Evolutionary conservation across 2,329 filamentous ascomycete species (phyloP), one percentile per base, ranked within the genome.

Genomic region (Lachnellula subtilissima): DNA sequence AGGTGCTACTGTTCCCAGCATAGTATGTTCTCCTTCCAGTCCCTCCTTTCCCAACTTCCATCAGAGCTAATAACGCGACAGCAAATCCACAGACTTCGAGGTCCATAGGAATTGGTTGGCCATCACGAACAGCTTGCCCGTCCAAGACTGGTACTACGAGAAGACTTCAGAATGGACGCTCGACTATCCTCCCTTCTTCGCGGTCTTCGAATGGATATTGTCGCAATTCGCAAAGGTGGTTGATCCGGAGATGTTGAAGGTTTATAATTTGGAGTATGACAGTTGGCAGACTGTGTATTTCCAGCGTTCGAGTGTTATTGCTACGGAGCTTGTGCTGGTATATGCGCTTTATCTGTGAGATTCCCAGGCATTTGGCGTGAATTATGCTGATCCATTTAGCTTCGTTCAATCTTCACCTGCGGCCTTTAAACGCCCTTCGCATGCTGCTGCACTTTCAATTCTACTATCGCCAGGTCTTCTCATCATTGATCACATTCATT

Each of bases 141-240:
- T 92, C 50, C 85, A 88, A 72, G 80, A 95, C 64, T 99, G 94
- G 94, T 99, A 99, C 75, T 92, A 87, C 70, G 94, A 99, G 79
- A 88, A 92, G 75, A 96, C 92, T 2, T 99, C 94, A 57, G 91
- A 97, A 90, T 99, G 94, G 94, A 99, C 94, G 0, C 86, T 99
- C 69, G 94, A 99, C 76, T 99, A 99, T 71, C 94, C 94, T 35
- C 94, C 94, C 7, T 97, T 97, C 75, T 99, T 99, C 70, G 94
- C 94, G 64, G 92, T 89, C 71, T 97, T 97, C 75, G 94, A 99
- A 79, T 97, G 91, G 91, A 71, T 85, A 46, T 80, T 99, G 66
- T 94, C 93, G 48, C 89, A 94, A 67, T 77, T 85, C 56, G 94
- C 92, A 25, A 82, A 78, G 62, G 83, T 89, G 69, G 80, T 84